Conservation (phyloP, 352 stramenopile species). For the Hyaloperonospora brassicae region DNA sequence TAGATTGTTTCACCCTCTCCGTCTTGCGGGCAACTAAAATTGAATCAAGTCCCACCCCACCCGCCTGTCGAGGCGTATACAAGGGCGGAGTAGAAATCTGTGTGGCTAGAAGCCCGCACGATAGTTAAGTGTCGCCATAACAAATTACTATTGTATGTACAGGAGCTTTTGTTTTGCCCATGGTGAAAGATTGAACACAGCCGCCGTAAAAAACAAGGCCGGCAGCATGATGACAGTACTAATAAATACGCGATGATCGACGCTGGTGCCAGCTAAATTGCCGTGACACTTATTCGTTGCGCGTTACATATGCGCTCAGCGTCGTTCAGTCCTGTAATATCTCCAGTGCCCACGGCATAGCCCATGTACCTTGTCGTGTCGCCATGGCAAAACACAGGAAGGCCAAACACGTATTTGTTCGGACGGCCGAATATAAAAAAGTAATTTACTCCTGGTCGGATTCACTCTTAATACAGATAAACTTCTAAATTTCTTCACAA, state of each 20-base stretch:
- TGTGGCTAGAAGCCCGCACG: neutral
- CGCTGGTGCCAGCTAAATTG: neutral
- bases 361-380: neutral
- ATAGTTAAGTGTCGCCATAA: neutral
- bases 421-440: neutral
- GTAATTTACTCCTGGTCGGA: neutral
- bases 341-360: neutral
- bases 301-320: neutral
- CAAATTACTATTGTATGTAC: neutral
- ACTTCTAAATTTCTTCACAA: too few relatives aligned
- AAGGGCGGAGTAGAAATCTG: neutral
- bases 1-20: neutral
- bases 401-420: neutral
- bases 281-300: neutral
- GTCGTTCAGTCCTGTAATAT: neutral
- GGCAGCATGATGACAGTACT: neutral
- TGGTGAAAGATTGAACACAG: neutral
- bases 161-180: neutral
- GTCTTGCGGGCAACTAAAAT: too few relatives aligned
- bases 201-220: neutral
- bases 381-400: too few relatives aligned
- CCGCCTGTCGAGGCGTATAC: constrained; percentile 12
- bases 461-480: neutral
- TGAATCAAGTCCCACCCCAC: too few relatives aligned
- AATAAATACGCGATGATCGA: neutral